These are phyloP conservation scores for Fragosphaeria purpurea DNA, from an alignment of 2,329 filamentous ascomycete species.

Conservation along the genomic window DNA sequence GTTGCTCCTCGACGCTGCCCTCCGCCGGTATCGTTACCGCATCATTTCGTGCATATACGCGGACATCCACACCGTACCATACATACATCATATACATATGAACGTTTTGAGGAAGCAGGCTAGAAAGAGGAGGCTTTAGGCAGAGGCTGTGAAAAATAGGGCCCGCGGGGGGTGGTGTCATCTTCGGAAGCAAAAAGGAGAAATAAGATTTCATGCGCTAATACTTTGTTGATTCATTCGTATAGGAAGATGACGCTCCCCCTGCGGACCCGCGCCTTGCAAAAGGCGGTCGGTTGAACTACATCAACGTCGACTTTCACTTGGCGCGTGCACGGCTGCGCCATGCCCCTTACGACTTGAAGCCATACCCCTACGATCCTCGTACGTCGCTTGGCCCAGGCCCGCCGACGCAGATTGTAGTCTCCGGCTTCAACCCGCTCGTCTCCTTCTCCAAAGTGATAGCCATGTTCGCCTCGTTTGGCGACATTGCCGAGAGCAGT, in stretches of 20 bases:
- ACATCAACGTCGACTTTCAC: constrained; percentile 61
- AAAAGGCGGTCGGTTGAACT: constrained; percentile 53
- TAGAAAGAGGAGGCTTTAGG: constrained; percentile 11
- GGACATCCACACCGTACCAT: constrained; percentile 11
- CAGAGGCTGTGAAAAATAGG: background rate
- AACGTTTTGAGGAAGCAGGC: background rate
- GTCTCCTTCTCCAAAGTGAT: constrained; percentile 69
- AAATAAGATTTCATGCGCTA: constrained; percentile 34
- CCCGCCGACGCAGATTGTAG: constrained; percentile 81
- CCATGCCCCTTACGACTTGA: constrained; percentile 67
- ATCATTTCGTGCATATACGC: background rate
- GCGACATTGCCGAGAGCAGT: constrained; percentile 80
- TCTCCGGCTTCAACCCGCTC: constrained; percentile 92
- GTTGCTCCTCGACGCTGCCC: constrained; percentile 1
- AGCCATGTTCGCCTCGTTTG: constrained; percentile 68
- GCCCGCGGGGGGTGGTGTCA: constrained; percentile 47
- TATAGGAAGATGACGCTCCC: constrained; percentile 69
- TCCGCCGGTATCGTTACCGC: background rate
- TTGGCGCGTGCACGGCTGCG: constrained; percentile 61
- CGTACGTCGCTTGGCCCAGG: constrained; percentile 79
- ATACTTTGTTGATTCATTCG: constrained; percentile 30
- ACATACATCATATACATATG: constrained; percentile 1
- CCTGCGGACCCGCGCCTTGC: constrained; percentile 74
- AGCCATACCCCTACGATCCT: constrained; percentile 71
- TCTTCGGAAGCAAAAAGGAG: constrained; percentile 25